Evolutionary conservation across 1,139 yeast species (phyloP).

Genomic region (Fermentozyma sake): DNA sequence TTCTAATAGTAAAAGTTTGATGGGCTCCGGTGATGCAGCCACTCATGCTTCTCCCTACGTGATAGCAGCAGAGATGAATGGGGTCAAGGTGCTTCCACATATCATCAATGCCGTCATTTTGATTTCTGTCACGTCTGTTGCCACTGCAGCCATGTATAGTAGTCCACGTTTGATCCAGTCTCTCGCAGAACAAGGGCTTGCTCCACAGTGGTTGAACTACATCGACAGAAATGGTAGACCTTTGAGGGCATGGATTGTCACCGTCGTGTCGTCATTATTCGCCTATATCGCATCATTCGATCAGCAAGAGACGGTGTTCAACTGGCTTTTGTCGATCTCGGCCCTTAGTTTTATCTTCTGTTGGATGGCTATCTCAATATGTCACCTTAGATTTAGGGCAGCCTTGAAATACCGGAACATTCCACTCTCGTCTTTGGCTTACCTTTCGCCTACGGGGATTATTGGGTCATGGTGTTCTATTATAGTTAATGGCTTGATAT

Average conservation of each 20-base stretch:
- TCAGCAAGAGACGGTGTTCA: constrained; percentile 20
- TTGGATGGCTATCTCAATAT: constrained; percentile 20
- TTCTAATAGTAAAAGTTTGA: constrained; percentile 12
- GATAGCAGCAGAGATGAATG: constrained; percentile 21
- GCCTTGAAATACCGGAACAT: constrained; percentile 17
- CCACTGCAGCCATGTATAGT: constrained; percentile 26
- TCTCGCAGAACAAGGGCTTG: constrained; percentile 21
- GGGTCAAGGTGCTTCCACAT: constrained; percentile 20
- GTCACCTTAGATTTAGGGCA: constrained; percentile 23
- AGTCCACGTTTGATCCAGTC: constrained; percentile 21
- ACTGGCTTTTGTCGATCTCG: constrained; percentile 23
- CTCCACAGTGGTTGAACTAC: constrained; percentile 20
- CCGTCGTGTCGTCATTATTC: constrained; percentile 16
- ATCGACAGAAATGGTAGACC: constrained; percentile 22
- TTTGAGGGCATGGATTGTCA: constrained; percentile 18
- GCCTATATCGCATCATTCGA: constrained; percentile 21
- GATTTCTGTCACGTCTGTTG: constrained; percentile 23
- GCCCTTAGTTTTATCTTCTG: constrained; percentile 20
- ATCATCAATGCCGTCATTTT: constrained; percentile 23
- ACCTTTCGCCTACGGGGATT: constrained; percentile 20
- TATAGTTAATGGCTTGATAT: constrained; percentile 17
- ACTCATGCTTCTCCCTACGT: constrained; percentile 22
- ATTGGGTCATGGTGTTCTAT: constrained; percentile 20
- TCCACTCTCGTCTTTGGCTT: constrained; percentile 17
- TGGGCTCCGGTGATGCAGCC: constrained; percentile 16